Evolutionary conservation across 208 protist species (phyloP).

Genomic region (Crithidia expoeki): DNA sequence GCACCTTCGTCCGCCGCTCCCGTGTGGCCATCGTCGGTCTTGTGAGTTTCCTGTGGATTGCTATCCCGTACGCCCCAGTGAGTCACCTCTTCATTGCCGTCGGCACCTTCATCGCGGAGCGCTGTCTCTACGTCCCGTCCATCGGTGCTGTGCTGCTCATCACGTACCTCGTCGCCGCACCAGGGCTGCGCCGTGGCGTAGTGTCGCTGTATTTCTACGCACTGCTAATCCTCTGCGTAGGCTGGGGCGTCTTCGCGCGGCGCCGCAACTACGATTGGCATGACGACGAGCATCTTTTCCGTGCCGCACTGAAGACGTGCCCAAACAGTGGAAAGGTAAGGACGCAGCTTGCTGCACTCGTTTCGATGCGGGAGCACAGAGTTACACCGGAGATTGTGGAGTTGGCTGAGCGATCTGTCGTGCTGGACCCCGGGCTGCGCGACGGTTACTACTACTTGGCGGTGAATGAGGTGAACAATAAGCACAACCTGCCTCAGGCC

Average conservation of each 20-base stretch:
- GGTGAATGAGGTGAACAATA: slow-evolving; percentile 29
- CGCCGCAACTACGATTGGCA: slow-evolving; percentile 55
- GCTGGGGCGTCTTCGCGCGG: slow-evolving; percentile 43
- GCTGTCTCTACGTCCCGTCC: slow-evolving; percentile 85
- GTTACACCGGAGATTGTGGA: slow-evolving; percentile 33
- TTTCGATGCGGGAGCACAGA: slow-evolving; percentile 17
- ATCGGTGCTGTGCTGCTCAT: slow-evolving; percentile 34
- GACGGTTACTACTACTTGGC: slow-evolving; percentile 60
- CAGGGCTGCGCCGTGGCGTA: slow-evolving; percentile 16
- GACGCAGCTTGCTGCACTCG: slow-evolving; percentile 30
- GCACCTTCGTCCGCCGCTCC: slow-evolving; percentile 18
- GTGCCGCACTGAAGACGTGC: slow-evolving; percentile 43
- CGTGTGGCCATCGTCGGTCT: slow-evolving; percentile 27
- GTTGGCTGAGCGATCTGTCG: slow-evolving; percentile 33
- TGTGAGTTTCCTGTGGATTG: slow-evolving; percentile 56
- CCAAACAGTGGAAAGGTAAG: slow-evolving; percentile 60
- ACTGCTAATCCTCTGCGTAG: slow-evolving; percentile 36
- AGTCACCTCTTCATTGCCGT: slow-evolving; percentile 84
- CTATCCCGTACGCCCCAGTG: slow-evolving; percentile 77
- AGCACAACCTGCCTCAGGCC: slow-evolving; percentile 31
- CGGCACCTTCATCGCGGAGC: slow-evolving; percentile 88
- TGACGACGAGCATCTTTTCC: slow-evolving; percentile 51
- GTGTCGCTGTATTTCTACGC: slow-evolving; percentile 19
- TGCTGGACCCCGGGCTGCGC: slow-evolving; percentile 39
- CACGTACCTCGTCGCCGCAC: slow-evolving; percentile 23